These are phyloP conservation scores for Clarkia xantiana DNA, from an alignment of 345 rosid genomes.

Conservation along the genomic window DNA sequence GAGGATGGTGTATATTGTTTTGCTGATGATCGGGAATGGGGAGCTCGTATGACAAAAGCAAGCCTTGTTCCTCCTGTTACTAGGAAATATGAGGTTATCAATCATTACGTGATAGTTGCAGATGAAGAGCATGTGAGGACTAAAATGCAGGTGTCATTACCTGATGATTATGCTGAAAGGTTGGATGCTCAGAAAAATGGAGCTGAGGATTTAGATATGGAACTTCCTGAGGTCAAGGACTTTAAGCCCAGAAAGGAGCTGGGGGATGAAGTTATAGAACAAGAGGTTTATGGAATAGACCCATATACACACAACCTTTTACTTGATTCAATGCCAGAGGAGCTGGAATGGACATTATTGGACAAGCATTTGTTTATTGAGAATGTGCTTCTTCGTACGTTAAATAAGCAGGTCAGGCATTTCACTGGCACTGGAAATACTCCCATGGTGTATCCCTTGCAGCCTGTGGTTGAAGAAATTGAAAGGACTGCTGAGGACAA, in stretches of 20 bases:
- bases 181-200: slow-evolving; percentile 81
- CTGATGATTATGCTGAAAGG: slow-evolving; percentile 92
- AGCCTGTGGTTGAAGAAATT: slow-evolving; percentile 77
- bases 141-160: slow-evolving; percentile 85
- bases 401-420: slow-evolving; percentile 73
- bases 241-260: slow-evolving; percentile 82
- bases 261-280: slow-evolving; percentile 87
- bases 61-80: slow-evolving; percentile 99
- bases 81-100: slow-evolving; percentile 88
- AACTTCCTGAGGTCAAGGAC: slow-evolving; percentile 98
- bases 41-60: slow-evolving; percentile 98
- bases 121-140: slow-evolving; percentile 82
- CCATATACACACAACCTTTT: slow-evolving; percentile 93
- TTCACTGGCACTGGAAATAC: slow-evolving; percentile 85
- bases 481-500: slow-evolving; percentile 53
- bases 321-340: slow-evolving; percentile 97
- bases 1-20: slow-evolving; percentile 49
- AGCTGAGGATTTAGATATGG: slow-evolving; percentile 91
- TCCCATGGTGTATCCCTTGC: slow-evolving; percentile 74
- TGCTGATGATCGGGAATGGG: slow-evolving; percentile 96
- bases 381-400: slow-evolving; percentile 63
- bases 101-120: slow-evolving; percentile 60
- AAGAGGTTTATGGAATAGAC: slow-evolving; percentile 98
- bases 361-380: slow-evolving; percentile 82
- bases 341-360: slow-evolving; percentile 54